Conservation (phyloP, 768 basidiomycete species). For the Suillus luteus region DNA sequence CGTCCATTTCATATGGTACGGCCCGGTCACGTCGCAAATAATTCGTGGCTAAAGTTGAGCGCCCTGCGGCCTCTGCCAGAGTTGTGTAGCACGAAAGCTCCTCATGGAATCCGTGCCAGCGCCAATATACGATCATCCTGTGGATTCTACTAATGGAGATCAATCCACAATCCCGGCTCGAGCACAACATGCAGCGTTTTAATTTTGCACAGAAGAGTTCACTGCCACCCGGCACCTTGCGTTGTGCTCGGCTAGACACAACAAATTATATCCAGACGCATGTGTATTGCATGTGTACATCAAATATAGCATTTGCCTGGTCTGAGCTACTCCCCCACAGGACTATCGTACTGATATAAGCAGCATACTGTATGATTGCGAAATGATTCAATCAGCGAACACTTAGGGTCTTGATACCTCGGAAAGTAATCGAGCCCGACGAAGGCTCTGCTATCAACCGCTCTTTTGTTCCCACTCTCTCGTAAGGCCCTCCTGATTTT, state of each 20-base stretch:
- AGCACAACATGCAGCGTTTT: neutral
- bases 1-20: neutral
- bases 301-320: neutral
- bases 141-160: neutral
- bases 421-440: neutral
- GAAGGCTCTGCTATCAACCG: conserved; percentile 3
- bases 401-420: neutral
- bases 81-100: neutral
- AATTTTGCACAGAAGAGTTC: neutral
- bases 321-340: neutral
- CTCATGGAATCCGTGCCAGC: neutral
- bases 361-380: neutral
- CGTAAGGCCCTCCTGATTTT: neutral
- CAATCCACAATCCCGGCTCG: neutral
- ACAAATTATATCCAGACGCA: neutral
- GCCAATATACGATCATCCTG: neutral
- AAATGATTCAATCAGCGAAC: neutral
- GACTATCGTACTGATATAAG: neutral
- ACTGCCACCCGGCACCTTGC: neutral
- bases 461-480: conserved; percentile 5
- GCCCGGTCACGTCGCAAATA: neutral
- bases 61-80: too few relatives aligned
- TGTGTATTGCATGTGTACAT: too few relatives aligned
- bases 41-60: neutral
- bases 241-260: neutral